phyloP scores from a whole-genome alignment of 1,284 basidiomycete genomes.

The Heterobasidion irregulare region DNA sequence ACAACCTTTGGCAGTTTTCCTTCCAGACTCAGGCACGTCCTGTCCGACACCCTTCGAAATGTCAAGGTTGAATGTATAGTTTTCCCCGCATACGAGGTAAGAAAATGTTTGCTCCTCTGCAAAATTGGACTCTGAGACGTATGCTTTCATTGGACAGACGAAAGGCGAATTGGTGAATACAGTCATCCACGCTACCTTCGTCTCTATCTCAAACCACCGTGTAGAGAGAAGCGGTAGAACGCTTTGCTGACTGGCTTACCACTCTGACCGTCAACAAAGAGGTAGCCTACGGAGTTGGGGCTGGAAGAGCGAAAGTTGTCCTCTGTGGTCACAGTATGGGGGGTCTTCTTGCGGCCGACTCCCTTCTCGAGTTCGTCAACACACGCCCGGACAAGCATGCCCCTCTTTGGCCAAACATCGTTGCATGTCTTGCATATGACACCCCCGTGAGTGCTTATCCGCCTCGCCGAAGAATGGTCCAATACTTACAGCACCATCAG shows the following conservation, averaged over 20 bases:
- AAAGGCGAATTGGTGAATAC: conserved; percentile 75
- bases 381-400: conserved; percentile 52
- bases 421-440: conserved; percentile 82
- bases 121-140: background rate
- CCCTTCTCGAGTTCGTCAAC: conserved; percentile 65
- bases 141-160: conserved; percentile 36
- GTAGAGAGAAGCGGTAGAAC: conserved; percentile 73
- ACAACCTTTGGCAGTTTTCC: conserved; percentile 75
- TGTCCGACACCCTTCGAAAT: conserved; percentile 48
- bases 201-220: conserved; percentile 9
- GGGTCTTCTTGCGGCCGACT: conserved; percentile 81
- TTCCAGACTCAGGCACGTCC: conserved; percentile 66
- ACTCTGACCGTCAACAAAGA: conserved; percentile 74
- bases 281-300: conserved; percentile 63
- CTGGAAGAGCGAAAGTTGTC: conserved; percentile 75
- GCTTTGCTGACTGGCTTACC: conserved; percentile 86
- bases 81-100: conserved; percentile 87
- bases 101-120: conserved; percentile 10
- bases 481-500: conserved; percentile 28
- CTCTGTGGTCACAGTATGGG: conserved; percentile 96
- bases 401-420: conserved; percentile 77
- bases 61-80: conserved; percentile 64
- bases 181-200: background rate
- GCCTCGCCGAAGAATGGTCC: conserved; percentile 2
- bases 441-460: conserved; percentile 63